Evolutionary conservation across 2,329 filamentous ascomycete species (phyloP).

Genomic region (Colletotrichum tropicale): DNA sequence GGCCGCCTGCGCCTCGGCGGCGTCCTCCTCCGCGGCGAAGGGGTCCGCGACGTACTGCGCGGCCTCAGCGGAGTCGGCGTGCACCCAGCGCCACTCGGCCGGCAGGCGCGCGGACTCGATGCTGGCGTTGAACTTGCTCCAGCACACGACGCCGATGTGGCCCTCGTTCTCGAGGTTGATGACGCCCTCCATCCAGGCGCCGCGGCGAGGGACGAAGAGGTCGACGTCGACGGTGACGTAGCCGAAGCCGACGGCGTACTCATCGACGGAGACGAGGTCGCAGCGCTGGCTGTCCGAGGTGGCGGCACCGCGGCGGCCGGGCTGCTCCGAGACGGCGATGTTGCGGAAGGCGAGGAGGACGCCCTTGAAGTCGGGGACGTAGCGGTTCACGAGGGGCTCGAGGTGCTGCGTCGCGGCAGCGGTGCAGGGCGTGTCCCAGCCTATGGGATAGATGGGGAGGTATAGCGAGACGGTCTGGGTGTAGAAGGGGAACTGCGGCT

Average conservation of each 20-base stretch:
- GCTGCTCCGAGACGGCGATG: conserved; percentile 65
- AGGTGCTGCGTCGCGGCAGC: conserved; percentile 77
- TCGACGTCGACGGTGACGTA: conserved; percentile 91
- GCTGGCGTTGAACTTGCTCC: conserved; percentile 90
- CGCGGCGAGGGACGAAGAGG: conserved; percentile 77
- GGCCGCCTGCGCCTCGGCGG: conserved; percentile 42
- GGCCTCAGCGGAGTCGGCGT: conserved; percentile 49
- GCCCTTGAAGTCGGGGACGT: conserved; percentile 73
- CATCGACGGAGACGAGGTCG: conserved; percentile 64
- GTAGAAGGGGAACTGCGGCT: conserved; percentile 71
- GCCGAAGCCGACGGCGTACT: conserved; percentile 84
- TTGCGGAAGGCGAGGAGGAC: conserved; percentile 79
- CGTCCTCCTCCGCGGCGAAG: conserved; percentile 30
- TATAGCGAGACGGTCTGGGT: conserved; percentile 82
- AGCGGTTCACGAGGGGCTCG: conserved; percentile 76
- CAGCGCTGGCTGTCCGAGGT: conserved; percentile 51
- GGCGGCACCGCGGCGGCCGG: conserved; percentile 51
- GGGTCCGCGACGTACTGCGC: conserved; percentile 39
- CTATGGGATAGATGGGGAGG: conserved; percentile 74
- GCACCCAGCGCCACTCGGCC: conserved; percentile 79
- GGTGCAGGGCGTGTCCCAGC: conserved; percentile 72
- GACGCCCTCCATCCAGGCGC: conserved; percentile 77
- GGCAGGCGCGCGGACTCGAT: conserved; percentile 82
- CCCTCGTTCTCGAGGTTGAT: conserved; percentile 89
- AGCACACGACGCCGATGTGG: conserved; percentile 87